Evolutionary conservation across 179 eudicot species (phyloP), one percentile per base, ranked within the genome.

Genomic region (Pouteria campechiana): DNA sequence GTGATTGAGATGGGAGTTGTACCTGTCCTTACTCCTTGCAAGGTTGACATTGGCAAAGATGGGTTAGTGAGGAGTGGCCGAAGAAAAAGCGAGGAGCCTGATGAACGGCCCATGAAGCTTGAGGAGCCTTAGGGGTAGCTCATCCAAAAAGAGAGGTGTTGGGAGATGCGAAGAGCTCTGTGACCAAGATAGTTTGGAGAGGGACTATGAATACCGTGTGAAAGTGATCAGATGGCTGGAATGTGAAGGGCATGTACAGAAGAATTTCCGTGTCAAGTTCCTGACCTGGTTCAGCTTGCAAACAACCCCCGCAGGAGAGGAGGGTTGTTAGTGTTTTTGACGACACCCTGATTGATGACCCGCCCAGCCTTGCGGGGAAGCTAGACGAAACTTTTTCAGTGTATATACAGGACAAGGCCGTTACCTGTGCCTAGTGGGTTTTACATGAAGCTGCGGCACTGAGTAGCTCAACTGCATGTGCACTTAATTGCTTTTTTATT

Each of bases 211-310:
- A 54, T 61, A 58, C 5, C 72, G 72, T 32, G 92, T 81, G 21
- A 55, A 55, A 46, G 67, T 74, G 32, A 42, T 81, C 27, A 72
- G 71, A 57, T 36, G 55, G 46, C 55, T 81, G 57, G 86, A 81
- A 41, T 46, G 46, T 11, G 66, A 72, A 10, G 77, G 77, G 17
- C 61, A 68, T 63, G 12, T 81, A n/a, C 67, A 54, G 5, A 39
- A 37, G 29, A 68, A 69, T 34, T 81, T 81, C 54, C 61, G 82
- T 25, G 77, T 74, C 51, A 77, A 74, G 64, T 72, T 81, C 40
- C 71, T 81, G 11, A 74, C 86, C 17, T 81, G 92, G 86, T 81
- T 62, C 60, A 78, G 92, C 61, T 72, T 81, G 66, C 74, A 75
- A 49, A 82, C 92, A 1, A 72, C 70, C 1, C n/a, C 12, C 22